These are phyloP conservation scores for Cardamine resedifolia DNA, from an alignment of 345 rosid species.

Conservation along the genomic window DNA sequence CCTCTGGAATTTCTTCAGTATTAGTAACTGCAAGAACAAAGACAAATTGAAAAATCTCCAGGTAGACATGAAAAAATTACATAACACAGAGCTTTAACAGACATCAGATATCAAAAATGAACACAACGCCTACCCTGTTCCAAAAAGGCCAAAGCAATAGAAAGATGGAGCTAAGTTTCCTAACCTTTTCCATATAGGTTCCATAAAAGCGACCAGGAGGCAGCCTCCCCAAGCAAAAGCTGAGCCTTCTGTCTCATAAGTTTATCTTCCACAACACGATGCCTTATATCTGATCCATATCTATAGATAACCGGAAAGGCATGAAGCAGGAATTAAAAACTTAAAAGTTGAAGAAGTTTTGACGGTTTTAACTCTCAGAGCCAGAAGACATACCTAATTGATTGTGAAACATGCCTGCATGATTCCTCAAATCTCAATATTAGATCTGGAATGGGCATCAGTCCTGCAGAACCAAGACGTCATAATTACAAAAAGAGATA, in stretches of 20 bases:
- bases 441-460: slow-evolving; percentile 82
- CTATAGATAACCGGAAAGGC: slow-evolving; percentile 39
- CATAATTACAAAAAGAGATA: slow-evolving; percentile 8
- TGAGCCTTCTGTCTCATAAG: slow-evolving; percentile 95
- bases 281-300: slow-evolving; percentile 65
- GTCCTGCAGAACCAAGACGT: slow-evolving; percentile 51
- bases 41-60: neutral
- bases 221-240: slow-evolving; percentile 93
- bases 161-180: slow-evolving; percentile 32
- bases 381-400: slow-evolving; percentile 61
- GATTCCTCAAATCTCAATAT: slow-evolving; percentile 76
- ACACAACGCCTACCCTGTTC: slow-evolving; percentile 2
- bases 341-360: neutral
- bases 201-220: slow-evolving; percentile 98
- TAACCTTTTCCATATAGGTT: slow-evolving; percentile 92
- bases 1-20: slow-evolving; percentile 71
- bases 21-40: slow-evolving; percentile 63
- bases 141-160: slow-evolving; percentile 6
- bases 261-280: slow-evolving; percentile 87
- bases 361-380: neutral
- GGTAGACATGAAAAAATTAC: slow-evolving; percentile 24
- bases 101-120: slow-evolving; percentile 6
- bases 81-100: slow-evolving; percentile 20
- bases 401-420: slow-evolving; percentile 81
- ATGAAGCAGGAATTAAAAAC: slow-evolving; percentile 15